Conservation (phyloP, 306 rosid genomes). For the Prunus armeniaca region DNA sequence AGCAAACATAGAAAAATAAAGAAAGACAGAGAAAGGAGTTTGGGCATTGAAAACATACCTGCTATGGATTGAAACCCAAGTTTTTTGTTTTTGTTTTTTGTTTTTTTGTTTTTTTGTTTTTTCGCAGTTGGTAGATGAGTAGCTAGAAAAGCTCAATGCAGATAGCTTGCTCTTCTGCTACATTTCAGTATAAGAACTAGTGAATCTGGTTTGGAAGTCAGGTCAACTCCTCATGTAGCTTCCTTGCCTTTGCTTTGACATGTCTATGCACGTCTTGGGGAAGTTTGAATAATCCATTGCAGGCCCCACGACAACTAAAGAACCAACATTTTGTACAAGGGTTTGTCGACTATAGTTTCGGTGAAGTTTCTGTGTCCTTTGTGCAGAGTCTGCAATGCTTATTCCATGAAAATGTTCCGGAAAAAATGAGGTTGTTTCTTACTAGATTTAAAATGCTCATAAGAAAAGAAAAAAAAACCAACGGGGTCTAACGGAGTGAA, state of each 20-base stretch:
- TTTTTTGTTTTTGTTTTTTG: background rate
- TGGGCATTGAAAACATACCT: slow-evolving; percentile 2
- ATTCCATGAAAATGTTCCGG: background rate
- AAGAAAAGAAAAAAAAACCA: too few relatives aligned
- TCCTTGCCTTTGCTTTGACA: background rate
- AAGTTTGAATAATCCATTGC: too few relatives aligned
- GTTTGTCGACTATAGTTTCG: background rate
- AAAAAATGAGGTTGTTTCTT: background rate
- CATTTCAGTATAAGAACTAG: background rate
- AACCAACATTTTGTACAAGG: too few relatives aligned
- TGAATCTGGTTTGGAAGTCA: background rate
- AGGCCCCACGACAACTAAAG: too few relatives aligned
- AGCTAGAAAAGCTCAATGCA: background rate
- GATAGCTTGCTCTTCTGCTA: background rate
- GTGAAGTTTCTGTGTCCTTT: background rate
- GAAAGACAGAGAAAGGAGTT: background rate
- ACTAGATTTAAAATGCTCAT: too few relatives aligned
- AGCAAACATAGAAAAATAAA: background rate
- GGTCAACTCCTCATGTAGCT: background rate
- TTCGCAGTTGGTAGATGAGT: background rate
- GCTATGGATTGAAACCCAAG: background rate
- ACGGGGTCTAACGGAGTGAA: too few relatives aligned
- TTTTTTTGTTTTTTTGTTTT: background rate
- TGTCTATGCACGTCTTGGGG: too few relatives aligned
- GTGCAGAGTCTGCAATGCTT: background rate